Conservation (phyloP, 2,329 filamentous ascomycete species). For the Sporothrix mexicana region DNA sequence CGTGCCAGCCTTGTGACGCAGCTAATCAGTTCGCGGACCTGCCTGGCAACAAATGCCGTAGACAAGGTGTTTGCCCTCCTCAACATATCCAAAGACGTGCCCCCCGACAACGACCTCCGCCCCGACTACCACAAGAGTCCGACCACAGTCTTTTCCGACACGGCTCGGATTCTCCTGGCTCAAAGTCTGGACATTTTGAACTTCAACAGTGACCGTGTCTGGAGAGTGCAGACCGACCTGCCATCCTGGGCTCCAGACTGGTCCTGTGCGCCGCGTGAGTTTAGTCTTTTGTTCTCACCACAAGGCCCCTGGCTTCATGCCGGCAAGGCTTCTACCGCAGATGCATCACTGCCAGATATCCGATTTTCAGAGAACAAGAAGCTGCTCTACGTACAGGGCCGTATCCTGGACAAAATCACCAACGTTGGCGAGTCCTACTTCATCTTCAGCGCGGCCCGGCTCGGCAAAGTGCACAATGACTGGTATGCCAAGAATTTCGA, state of each 20-base stretch:
- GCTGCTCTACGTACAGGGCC: background rate
- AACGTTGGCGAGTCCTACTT: background rate
- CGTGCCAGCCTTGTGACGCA: constrained; percentile 10
- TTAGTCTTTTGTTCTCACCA: background rate
- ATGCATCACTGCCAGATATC: background rate
- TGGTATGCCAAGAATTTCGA: constrained; percentile 1
- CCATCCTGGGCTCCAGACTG: constrained; percentile 17
- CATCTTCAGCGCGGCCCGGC: background rate
- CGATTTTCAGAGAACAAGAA: background rate
- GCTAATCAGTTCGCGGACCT: background rate
- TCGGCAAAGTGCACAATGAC: constrained; percentile 4
- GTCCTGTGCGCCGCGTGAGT: constrained; percentile 8
- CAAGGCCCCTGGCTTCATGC: constrained; percentile 10
- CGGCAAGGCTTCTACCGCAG: background rate
- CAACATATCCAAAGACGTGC: constrained; percentile 20
- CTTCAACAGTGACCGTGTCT: constrained; percentile 11
- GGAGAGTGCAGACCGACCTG: background rate
- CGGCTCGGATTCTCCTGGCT: background rate
- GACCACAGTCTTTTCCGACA: background rate
- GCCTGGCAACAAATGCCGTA: background rate
- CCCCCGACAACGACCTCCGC: background rate
- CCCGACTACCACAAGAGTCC: constrained; percentile 11
- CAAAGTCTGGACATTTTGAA: background rate
- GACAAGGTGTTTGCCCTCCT: constrained; percentile 22
- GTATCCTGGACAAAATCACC: constrained; percentile 11